Base-by-base conservation (phyloP, 2,329 filamentous ascomycete genomes). In the Xylaria digitata region DNA sequence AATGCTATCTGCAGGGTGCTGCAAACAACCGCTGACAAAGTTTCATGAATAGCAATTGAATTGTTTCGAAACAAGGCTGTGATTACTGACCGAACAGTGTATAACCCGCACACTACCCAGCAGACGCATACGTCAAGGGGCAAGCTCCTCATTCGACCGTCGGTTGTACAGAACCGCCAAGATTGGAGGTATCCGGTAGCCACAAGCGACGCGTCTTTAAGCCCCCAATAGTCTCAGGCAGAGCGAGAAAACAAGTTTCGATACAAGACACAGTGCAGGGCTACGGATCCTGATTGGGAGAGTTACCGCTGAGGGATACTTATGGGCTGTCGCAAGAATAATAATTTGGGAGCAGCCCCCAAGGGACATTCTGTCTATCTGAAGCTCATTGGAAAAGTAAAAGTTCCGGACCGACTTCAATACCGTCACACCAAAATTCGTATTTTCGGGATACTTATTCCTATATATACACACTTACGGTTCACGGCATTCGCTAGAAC, bases 301-400 rank as follows among this genome's bases (percentile, higher is more conserved):
- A 37, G 2, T 48, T 57, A 21, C 21, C 60, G 45, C 60, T 45
- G 2, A n/a, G 48, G 13, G 23, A 40, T 30, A 30, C 23, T 30
- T 37, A 23, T 46, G 30, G 50, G 50, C 30, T 49, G 19, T 30
- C 21, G 52, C 8, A 46, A 63, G 21, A 40, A 26, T 26, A 26
- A 43, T 15, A 23, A n/a, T 11, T 42, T 50, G n/a, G 45, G 26
- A 43, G 50, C 23, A 43, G 61, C 61, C 61, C 61, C 61, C 45
- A 45, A 56, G 57, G 34, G 19, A 50, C 23, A 26, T 26, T 26
- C 26, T 26, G 26, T 26, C 5, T 26, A 45, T 9, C n/a, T n/a
- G 43, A 21, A 45, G 34, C 11, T 37, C 7, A 53, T 37, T 53
- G 50, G 50, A 26, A 26, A 26, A 26, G 26, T 26, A 26, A 26